These are phyloP conservation scores for Perilla frutescens DNA, from an alignment of 257 asterid species.

Conservation along the genomic window DNA sequence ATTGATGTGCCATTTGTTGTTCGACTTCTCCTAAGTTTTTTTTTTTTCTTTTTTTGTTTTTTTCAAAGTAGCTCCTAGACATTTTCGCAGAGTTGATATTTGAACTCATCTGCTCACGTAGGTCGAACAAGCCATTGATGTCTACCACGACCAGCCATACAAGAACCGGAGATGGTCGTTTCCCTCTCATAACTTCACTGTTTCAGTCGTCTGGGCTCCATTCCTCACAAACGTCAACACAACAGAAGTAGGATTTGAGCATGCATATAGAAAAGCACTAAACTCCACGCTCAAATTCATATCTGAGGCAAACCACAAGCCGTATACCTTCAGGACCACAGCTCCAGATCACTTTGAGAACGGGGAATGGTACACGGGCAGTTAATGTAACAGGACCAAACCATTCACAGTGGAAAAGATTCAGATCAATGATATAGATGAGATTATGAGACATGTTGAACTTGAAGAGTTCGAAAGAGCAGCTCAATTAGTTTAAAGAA, in stretches of 20 bases:
- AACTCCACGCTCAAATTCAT: slow-evolving; percentile 52
- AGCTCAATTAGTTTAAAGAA: neutral
- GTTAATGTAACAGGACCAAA: slow-evolving; percentile 69
- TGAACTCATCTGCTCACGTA: slow-evolving; percentile 22
- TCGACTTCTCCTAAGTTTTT: neutral
- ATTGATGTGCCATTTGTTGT: too few relatives aligned
- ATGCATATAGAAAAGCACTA: slow-evolving; percentile 64
- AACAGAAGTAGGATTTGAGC: slow-evolving; percentile 56
- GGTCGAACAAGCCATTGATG: slow-evolving; percentile 66
- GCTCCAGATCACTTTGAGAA: slow-evolving; percentile 81
- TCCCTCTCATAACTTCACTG: slow-evolving; percentile 59
- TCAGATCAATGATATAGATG: slow-evolving; percentile 41
- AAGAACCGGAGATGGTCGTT: slow-evolving; percentile 72
- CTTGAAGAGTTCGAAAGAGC: slow-evolving; percentile 61
- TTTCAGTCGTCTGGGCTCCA: slow-evolving; percentile 79
- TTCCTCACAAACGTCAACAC: slow-evolving; percentile 74
- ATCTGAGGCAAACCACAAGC: slow-evolving; percentile 41
- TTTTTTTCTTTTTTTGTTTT: neutral
- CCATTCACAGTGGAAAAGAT: slow-evolving; percentile 60
- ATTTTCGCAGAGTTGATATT: too few relatives aligned
- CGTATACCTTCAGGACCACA: slow-evolving; percentile 51
- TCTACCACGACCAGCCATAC: slow-evolving; percentile 73
- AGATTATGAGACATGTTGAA: slow-evolving; percentile 50
- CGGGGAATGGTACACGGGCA: slow-evolving; percentile 74
- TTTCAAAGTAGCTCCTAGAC: too few relatives aligned